Evolutionary conservation across 768 basidiomycete genomes (phyloP), one percentile per base, ranked within the genome.

Genomic region (Rickenella mellea): DNA sequence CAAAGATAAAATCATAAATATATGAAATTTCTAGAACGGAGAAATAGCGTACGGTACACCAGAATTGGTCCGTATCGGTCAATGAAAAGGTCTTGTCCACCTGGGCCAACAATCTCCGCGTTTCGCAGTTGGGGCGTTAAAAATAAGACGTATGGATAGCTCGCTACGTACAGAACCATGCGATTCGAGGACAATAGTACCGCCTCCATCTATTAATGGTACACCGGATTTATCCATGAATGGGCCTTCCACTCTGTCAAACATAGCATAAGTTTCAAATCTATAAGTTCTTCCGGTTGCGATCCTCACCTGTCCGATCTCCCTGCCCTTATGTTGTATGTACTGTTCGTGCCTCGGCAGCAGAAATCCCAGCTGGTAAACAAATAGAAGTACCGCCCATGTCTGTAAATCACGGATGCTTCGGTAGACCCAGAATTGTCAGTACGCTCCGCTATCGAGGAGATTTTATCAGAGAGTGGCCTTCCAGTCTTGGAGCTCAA

Each of bases 261-360:
- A n/a, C 35, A 38, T 28, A 26, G 5, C 30, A 38, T 30, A 21
- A 20, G 38, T 20, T 24, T 22, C 38, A 2, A 0, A 21, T 15
- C 15, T 9, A n/a, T 14, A 14, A 15, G 14, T n/a, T n/a, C n/a
- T n/a, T n/a, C n/a, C n/a, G n/a, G n/a, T n/a, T n/a, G 2, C 29
- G 19, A 21, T 17, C 51, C 63, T 27, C 37, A 70, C 70, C 57
- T 64, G 3, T 61, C 50, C 4, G 71, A 67, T 25, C 76, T 63
- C 19, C 73, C 73, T 25, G 77, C 74, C 5, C 74, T 67, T 41
- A 76, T 78, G 45, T 76, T 78, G 51, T 77, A 77, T 0, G 74
- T 77, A 55, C 71, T 73, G 9, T 56, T 59, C 12, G 64, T 66
- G 3, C 73, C 74, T 17, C 53, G 38, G 55, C 76, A 78, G 57